A percentile compares a stretch with the other conserved stretches of the same genome.
Evolutionary conservation across 441 rosid species (phyloP).

Genomic region (Erysimum cheiri): DNA sequence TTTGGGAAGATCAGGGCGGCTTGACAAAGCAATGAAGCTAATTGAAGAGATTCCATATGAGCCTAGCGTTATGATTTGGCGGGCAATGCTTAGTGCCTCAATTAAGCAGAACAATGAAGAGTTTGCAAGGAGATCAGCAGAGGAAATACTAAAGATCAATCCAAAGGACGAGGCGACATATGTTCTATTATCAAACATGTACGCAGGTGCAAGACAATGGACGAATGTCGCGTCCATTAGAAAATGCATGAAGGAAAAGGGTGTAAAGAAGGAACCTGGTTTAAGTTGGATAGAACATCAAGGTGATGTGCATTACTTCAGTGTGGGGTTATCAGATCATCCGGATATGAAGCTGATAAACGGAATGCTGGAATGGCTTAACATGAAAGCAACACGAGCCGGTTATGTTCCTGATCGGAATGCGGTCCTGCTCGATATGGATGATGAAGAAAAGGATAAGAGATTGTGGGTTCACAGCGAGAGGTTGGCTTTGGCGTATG

Average conservation of each 20-base stretch:
- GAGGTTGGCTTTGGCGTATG: constrained; percentile 83
- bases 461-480: constrained; percentile 86
- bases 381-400: constrained; percentile 62
- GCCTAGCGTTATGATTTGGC: constrained; percentile 80
- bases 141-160: constrained; percentile 66
- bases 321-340: constrained; percentile 64
- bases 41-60: constrained; percentile 68
- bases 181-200: constrained; percentile 76
- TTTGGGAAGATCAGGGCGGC: constrained; percentile 76
- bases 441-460: constrained; percentile 64
- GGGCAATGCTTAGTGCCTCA: constrained; percentile 88
- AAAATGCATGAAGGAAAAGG: constrained; percentile 69
- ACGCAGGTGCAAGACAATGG: constrained; percentile 79
- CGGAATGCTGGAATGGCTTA: constrained; percentile 89
- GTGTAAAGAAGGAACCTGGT: constrained; percentile 86
- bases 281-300: constrained; percentile 88
- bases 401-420: constrained; percentile 65
- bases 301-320: constrained; percentile 69
- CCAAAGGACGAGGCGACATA: constrained; percentile 82
- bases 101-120: constrained; percentile 69
- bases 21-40: constrained; percentile 67
- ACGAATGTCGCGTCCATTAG: constrained; percentile 64
- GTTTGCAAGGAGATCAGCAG: constrained; percentile 67
- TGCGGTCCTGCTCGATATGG: constrained; percentile 61
- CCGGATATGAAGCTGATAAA: constrained; percentile 64